These are phyloP conservation scores for Fusarium coicis DNA, from an alignment of 2,329 filamentous ascomycete genomes.

Conservation along the genomic window DNA sequence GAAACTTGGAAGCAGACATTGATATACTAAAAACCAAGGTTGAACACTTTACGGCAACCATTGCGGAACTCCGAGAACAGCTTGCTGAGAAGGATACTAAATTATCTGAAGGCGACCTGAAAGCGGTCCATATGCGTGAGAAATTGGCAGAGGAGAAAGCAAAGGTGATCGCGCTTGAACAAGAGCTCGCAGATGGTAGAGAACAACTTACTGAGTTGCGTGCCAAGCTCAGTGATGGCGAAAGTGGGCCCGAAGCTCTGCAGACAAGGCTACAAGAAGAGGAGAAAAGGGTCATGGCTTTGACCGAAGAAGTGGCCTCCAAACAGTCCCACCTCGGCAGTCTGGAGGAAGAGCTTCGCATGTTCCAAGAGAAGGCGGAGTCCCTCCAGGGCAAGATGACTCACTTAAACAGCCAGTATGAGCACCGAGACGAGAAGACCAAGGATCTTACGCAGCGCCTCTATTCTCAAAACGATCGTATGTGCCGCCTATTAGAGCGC, in stretches of 20 bases:
- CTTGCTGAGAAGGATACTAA: conserved; percentile 64
- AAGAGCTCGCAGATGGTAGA: conserved; percentile 71
- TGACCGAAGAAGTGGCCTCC: conserved; percentile 77
- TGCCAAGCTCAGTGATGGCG: conserved; percentile 80
- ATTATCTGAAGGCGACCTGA: conserved; percentile 63
- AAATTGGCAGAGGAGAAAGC: conserved; percentile 64
- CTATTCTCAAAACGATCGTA: conserved; percentile 84
- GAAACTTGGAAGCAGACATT: conserved; percentile 68
- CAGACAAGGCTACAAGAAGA: conserved; percentile 80
- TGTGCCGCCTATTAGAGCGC: conserved; percentile 85
- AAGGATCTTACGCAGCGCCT: conserved; percentile 87
- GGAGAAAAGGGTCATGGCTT: conserved; percentile 73
- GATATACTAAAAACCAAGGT: conserved; percentile 71
- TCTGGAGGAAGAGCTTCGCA: conserved; percentile 79
- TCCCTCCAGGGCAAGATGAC: conserved; percentile 63
- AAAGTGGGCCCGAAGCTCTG: conserved; percentile 83
- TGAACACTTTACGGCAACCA: conserved; percentile 65
- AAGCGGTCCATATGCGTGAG: conserved; percentile 64
- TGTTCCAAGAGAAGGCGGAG: conserved; percentile 73
- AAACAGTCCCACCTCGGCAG: conserved; percentile 80
- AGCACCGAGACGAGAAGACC: conserved; percentile 76
- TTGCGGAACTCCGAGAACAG: conserved; percentile 67
- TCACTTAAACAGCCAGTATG: conserved; percentile 66
- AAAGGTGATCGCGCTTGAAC: conserved; percentile 64
- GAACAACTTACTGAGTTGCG: conserved; percentile 76